Evolutionary conservation across 768 basidiomycete species (phyloP).

Genomic region (Rubroboletus satanas): DNA sequence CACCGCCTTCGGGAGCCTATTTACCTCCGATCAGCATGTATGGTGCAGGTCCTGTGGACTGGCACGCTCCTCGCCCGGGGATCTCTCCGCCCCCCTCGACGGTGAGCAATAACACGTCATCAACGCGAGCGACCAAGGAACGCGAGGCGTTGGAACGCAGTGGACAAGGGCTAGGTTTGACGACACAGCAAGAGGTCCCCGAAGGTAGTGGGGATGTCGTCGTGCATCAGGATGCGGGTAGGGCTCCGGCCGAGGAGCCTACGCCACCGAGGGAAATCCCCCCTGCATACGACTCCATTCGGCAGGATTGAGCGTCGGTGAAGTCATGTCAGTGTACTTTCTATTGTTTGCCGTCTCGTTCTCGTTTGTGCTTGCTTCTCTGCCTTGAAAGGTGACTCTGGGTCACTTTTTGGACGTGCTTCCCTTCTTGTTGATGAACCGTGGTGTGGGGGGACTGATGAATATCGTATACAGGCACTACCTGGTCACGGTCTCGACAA

Average conservation of each 20-base stretch:
- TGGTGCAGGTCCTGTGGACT: slow-evolving; percentile 15
- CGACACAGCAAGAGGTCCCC: slow-evolving; percentile 19
- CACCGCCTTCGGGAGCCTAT: slow-evolving; percentile 1
- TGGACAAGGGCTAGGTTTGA: slow-evolving; percentile 9
- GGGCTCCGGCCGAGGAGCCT: slow-evolving; percentile 20
- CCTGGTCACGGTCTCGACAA: neutral
- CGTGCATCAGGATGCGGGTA: slow-evolving; percentile 27
- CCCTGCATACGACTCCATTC: slow-evolving; percentile 29
- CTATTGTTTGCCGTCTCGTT: neutral
- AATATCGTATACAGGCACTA: neutral
- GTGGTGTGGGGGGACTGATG: neutral
- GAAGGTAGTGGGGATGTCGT: slow-evolving; percentile 24
- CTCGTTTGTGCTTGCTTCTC: neutral
- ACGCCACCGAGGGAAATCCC: slow-evolving; percentile 25
- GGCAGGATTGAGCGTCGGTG: slow-evolving; percentile 7
- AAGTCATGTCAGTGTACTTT: neutral
- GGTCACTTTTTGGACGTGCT: neutral
- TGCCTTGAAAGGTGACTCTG: neutral
- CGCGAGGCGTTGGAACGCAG: slow-evolving; percentile 17
- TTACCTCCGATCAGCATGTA: slow-evolving; percentile 8
- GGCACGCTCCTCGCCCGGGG: slow-evolving; percentile 15
- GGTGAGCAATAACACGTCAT: slow-evolving; percentile 3
- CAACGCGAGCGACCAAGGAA: slow-evolving; percentile 17
- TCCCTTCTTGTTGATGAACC: neutral
- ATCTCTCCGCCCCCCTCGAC: slow-evolving; percentile 25